Base-by-base conservation (phyloP, 768 basidiomycete species). In the Dentipellis fragilis region DNA sequence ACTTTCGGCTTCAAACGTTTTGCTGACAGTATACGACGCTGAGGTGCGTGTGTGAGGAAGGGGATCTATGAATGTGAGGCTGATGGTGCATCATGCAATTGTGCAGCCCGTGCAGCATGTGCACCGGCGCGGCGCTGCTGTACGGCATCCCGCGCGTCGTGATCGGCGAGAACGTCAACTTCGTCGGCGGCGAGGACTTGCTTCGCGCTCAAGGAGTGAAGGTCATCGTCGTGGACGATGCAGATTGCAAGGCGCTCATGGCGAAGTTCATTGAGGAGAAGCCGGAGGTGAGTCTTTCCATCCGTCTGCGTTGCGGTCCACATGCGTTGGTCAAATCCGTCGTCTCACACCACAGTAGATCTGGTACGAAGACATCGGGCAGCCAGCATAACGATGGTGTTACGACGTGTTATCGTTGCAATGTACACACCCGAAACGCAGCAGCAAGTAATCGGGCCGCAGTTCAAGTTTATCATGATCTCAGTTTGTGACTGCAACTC, bases 91-190 rank as follows among this genome's bases (percentile, higher is more conserved):
- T 0, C 60, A 1, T 56, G 36, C 60, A 62, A 58, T 55, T 55
- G 49, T 10, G 62, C 58, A 80, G 79, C 46, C 85, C 84, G 2
- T 85, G 84, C 62, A 74, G 69, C 52, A 84, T 85, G 84, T 85
- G 84, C 62, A 74, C 77, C 1, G 84, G 83, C 8, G 77, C 83
- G 1, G 78, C 82, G 22, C 57, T 81, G n/a, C 70, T 84, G 10
- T 84, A 82, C 67, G 77, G 77, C 48, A 84, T 86, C 40, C 79
- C 80, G 4, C 75, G 83, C 6, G 77, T 84, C 8, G 82, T 87
- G 10, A 79, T 86, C 49, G 83, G 83, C 16, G 84, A 85, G 64
- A 82, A 84, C 58, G 48, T 58, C 16, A 85, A 73, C 38, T 81
- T 77, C 60, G 58, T 74, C 14, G 81, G 80, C 9, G 75, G 72